Evolutionary conservation across 2,329 filamentous ascomycete species (phyloP).

Genomic region (Xylaria polymorpha): DNA sequence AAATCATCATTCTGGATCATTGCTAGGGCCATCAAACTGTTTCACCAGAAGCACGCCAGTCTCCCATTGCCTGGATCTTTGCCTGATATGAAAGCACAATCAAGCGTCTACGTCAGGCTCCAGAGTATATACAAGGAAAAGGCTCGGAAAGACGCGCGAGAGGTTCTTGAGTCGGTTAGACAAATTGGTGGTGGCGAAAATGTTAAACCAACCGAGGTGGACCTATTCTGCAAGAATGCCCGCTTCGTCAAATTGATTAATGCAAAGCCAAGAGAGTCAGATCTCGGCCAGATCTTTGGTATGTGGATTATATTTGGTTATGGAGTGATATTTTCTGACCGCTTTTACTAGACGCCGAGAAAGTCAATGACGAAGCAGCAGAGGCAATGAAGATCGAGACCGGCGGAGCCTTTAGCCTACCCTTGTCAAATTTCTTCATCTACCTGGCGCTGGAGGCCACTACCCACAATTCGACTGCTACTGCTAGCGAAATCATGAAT

Average conservation of each 20-base stretch:
- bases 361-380: slow-evolving; percentile 65
- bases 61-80: slow-evolving; percentile 88
- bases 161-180: slow-evolving; percentile 76
- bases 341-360: slow-evolving; percentile 60
- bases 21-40: slow-evolving; percentile 79
- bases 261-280: slow-evolving; percentile 56
- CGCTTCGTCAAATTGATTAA: slow-evolving; percentile 91
- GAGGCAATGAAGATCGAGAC: slow-evolving; percentile 55
- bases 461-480: slow-evolving; percentile 57
- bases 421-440: slow-evolving; percentile 72
- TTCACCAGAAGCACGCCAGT: slow-evolving; percentile 77
- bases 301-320: slow-evolving; percentile 47
- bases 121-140: slow-evolving; percentile 95
- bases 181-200: slow-evolving; percentile 59
- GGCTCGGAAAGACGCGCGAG: slow-evolving; percentile 79
- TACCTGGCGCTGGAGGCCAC: slow-evolving; percentile 74
- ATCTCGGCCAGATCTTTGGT: slow-evolving; percentile 67
- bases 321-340: slow-evolving; percentile 45
- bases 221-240: slow-evolving; percentile 94
- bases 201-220: slow-evolving; percentile 79
- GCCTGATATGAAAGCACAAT: slow-evolving; percentile 98
- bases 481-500: slow-evolving; percentile 65
- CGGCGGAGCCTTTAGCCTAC: slow-evolving; percentile 53
- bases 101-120: slow-evolving; percentile 86
- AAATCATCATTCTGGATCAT: slow-evolving; percentile 87